These are phyloP conservation scores for Salix suchowensis DNA, from an alignment of 345 rosid species.

Conservation along the genomic window DNA sequence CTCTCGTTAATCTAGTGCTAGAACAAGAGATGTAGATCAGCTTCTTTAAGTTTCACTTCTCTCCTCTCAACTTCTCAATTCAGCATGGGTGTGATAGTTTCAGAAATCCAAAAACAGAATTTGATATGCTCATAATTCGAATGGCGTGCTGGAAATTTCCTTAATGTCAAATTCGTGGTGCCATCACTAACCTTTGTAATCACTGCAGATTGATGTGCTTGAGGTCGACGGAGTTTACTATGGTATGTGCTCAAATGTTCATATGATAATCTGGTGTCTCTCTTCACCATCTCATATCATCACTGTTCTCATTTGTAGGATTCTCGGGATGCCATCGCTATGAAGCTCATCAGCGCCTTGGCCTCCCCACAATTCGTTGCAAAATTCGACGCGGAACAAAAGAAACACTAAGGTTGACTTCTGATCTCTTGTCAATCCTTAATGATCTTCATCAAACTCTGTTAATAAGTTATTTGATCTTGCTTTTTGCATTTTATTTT, in stretches of 20 bases:
- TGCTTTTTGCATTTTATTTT: slow-evolving; percentile 9
- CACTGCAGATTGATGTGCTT: slow-evolving; percentile 88
- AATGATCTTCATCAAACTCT: neutral
- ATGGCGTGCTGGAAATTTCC: no score
- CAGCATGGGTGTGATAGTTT: neutral
- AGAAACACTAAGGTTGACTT: slow-evolving; percentile 47
- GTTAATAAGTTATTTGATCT: neutral
- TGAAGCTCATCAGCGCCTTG: slow-evolving; percentile 86
- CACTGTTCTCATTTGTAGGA: slow-evolving; percentile 32
- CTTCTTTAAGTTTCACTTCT: neutral
- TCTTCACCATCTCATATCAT: neutral
- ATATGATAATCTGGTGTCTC: neutral
- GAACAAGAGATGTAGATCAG: no score
- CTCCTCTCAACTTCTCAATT: neutral
- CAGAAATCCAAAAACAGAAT: neutral
- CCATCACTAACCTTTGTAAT: neutral
- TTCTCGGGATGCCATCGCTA: slow-evolving; percentile 92
- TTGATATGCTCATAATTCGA: no score
- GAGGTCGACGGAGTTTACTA: slow-evolving; percentile 89
- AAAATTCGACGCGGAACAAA: slow-evolving; percentile 86
- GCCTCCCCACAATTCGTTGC: slow-evolving; percentile 81
- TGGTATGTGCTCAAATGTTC: slow-evolving; percentile 31
- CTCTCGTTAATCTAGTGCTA: neutral
- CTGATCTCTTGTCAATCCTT: neutral
- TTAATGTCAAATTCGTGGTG: neutral